Evolutionary conservation across 129 eudicot species (phyloP), one percentile per base, ranked within the genome.

Genomic region (Arctium minus): DNA sequence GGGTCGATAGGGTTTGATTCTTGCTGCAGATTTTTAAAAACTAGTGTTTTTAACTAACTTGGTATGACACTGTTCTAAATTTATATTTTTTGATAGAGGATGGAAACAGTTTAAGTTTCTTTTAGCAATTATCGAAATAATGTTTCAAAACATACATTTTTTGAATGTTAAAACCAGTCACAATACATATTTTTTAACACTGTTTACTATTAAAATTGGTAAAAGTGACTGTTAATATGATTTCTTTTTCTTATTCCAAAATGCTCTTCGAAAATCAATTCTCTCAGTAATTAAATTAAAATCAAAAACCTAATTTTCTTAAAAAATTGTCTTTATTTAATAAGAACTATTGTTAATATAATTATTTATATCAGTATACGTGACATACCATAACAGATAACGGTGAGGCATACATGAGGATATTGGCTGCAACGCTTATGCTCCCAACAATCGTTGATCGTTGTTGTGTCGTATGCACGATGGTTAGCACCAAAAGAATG

Each of bases 391-490:
- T 94, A 75, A 94, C 88, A 7, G 97, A 82, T 7, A 94, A 74
- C 0, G 99, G 99, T 11, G 99, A 64, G 44, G 99, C 97, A 27
- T 95, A 95, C 99, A 95, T 95, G 78, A 91, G 65, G 29, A 93
- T 84, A 75, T 88, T 88, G 17, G 87, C 92, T 0, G 75, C 86
- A 79, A 89, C 86, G 72, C 91, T 80, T 13, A 95, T 72, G 79
- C 90, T 84, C 18, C 99, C 99, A 7, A 95, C 87, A 22, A 95
- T 85, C 1, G 81, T 48, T 0, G 93, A 87, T 15, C 99, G 87
- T 13, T 69, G 85, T 13, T 86, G 89, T 8, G 86, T 81, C 1
- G 89, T 78, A 15, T 88, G 93, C 32, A 85, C 84, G 17, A 87
- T 11, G 0, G 83, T 91, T 36, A 94, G 79, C 4, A 88, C 97